Conservation (phyloP, 345 rosid species). For the Gossypium australe region DNA sequence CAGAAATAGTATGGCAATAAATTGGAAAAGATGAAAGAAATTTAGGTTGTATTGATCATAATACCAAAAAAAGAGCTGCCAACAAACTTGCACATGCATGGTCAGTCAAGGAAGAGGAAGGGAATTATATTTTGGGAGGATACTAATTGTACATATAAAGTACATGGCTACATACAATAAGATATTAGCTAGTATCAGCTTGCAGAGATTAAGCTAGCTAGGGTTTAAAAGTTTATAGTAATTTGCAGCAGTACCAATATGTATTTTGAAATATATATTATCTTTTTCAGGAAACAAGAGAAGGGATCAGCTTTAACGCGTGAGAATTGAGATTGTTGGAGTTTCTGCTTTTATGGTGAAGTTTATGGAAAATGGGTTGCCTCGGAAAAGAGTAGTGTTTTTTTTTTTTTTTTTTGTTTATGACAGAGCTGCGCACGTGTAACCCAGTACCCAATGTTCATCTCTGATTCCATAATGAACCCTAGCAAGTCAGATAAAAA, state of each 20-base stretch:
- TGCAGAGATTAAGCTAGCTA: not conserved
- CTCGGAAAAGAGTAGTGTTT: constrained; percentile 52
- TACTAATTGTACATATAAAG: no score
- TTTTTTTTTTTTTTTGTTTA: not conserved
- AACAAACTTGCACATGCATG: not conserved
- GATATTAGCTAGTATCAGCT: not conserved
- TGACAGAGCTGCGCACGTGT: constrained; percentile 50
- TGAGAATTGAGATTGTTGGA: not conserved
- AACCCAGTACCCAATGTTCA: constrained; percentile 49
- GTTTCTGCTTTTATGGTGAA: constrained; percentile 20
- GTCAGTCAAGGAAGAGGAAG: no score
- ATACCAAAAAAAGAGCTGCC: not conserved
- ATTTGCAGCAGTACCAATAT: constrained; percentile 11
- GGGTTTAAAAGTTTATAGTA: no score
- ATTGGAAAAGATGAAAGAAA: not conserved
- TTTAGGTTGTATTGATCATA: not conserved
- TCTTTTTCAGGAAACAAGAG: not conserved
- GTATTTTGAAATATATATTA: no score
- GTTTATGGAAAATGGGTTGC: constrained; percentile 22
- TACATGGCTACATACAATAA: no score
- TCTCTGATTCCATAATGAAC: constrained; percentile 30
- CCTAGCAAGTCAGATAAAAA: constrained; percentile 21
- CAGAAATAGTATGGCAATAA: not conserved
- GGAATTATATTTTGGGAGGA: no score
- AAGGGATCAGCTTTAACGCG: constrained; percentile 10